phyloP scores from a whole-genome alignment of 192 early-diverging fungal species.

The Podila minutissima region DNA sequence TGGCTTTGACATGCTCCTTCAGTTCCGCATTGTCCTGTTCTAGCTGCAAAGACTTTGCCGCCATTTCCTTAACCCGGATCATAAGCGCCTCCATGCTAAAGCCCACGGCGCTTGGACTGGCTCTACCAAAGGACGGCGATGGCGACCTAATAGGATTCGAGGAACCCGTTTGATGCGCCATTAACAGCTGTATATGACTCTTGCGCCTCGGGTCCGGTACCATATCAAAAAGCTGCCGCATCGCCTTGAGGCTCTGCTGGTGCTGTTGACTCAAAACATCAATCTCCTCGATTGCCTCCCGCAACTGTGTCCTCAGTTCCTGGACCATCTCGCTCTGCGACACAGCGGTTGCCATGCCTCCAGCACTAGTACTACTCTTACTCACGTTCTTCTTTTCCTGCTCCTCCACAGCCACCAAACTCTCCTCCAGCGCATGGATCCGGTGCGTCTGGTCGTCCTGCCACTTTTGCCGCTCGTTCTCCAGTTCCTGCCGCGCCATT shows the following conservation, averaged over 20 bases:
- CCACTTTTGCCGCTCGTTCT: constrained; percentile 45
- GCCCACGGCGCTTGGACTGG: constrained; percentile 5
- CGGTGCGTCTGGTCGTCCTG: constrained; percentile 40
- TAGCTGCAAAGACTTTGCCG: constrained; percentile 12
- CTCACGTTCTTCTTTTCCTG: neutral
- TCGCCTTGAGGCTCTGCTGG: constrained; percentile 26
- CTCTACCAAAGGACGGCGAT: neutral
- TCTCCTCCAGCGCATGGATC: constrained; percentile 40
- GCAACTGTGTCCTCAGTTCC: constrained; percentile 23
- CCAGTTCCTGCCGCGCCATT: constrained; percentile 37
- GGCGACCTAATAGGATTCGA: neutral
- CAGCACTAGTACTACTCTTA: constrained; percentile 1
- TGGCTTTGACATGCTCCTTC: neutral
- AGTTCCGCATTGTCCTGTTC: constrained; percentile 24
- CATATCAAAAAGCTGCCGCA: constrained; percentile 46
- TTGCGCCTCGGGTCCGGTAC: constrained; percentile 25
- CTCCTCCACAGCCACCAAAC: constrained; percentile 39
- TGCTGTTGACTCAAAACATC: constrained; percentile 30
- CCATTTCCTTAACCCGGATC: constrained; percentile 26
- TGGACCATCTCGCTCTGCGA: neutral
- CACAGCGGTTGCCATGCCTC: neutral
- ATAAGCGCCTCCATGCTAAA: constrained; percentile 47
- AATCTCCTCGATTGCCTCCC: constrained; percentile 45
- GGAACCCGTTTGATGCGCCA: constrained; percentile 19
- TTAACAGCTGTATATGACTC: constrained; percentile 25